A percentile compares a stretch with the other conserved stretches of the same genome.
Evolutionary conservation across 2,329 filamentous ascomycete genomes (phyloP).

Genomic region (Stenocarpella maydis): DNA sequence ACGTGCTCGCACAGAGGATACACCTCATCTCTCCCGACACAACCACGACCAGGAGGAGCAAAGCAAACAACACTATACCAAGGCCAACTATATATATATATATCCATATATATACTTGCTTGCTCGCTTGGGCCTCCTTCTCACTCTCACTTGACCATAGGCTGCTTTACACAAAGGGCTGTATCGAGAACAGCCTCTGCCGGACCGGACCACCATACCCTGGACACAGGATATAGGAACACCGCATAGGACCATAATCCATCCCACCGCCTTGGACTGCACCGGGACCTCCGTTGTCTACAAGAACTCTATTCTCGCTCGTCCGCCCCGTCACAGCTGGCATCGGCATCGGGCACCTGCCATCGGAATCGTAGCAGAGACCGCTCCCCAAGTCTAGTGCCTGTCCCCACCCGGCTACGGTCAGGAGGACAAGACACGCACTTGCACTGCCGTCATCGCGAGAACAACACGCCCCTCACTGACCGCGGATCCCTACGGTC

Average conservation of each 20-base stretch:
- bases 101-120: neutral
- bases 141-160: constrained; percentile 1
- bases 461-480: constrained; percentile 14
- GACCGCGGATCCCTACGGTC: constrained; percentile 28
- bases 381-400: constrained; percentile 20
- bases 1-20: constrained; percentile 18
- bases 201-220: neutral
- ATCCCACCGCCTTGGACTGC: constrained; percentile 6
- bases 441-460: constrained; percentile 32
- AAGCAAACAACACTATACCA: neutral
- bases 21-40: constrained; percentile 16
- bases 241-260: neutral
- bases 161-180: neutral
- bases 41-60: neutral
- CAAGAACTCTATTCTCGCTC: neutral
- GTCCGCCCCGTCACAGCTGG: constrained; percentile 9
- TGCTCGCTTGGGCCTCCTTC: neutral
- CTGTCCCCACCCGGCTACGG: constrained; percentile 17
- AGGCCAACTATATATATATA: neutral
- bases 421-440: constrained; percentile 33
- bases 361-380: constrained; percentile 13
- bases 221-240: neutral
- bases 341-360: neutral
- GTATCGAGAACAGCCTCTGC: neutral
- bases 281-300: constrained; percentile 7